phyloP scores from a whole-genome alignment of 2,329 filamentous ascomycete genomes.

The Cladosporium oxysporum region DNA sequence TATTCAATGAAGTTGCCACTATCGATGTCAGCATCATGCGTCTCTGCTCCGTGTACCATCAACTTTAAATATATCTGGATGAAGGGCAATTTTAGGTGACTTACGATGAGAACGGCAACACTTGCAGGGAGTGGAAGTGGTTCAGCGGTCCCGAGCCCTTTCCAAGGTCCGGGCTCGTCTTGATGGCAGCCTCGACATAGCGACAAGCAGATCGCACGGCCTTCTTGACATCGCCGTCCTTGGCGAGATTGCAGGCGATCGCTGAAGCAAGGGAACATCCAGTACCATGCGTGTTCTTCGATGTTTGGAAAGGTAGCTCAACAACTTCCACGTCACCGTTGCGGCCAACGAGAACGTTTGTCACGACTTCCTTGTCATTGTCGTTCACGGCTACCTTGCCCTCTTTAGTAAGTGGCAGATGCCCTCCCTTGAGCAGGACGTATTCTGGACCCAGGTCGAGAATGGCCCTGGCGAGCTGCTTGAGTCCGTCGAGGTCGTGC shows the following conservation, averaged over 20 bases:
- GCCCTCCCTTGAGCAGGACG: constrained; percentile 88
- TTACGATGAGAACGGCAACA: constrained; percentile 67
- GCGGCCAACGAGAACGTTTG: constrained; percentile 68
- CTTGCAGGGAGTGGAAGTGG: constrained; percentile 73
- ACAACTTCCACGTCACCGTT: constrained; percentile 64
- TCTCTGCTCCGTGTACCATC: neutral
- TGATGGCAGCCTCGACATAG: constrained; percentile 73
- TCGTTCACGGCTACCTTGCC: constrained; percentile 59
- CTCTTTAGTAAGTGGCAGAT: constrained; percentile 72
- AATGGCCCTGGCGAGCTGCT: constrained; percentile 66
- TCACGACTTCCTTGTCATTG: constrained; percentile 64
- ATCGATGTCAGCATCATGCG: neutral
- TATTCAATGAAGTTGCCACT: constrained; percentile 80
- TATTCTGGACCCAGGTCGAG: constrained; percentile 71
- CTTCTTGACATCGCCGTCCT: constrained; percentile 56
- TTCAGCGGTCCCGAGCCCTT: constrained; percentile 72
- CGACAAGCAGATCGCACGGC: constrained; percentile 69
- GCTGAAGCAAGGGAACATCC: constrained; percentile 90
- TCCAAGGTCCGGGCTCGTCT: constrained; percentile 63
- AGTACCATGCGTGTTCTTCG: constrained; percentile 87
- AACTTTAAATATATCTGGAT: neutral
- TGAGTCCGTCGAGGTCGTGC: constrained; percentile 64
- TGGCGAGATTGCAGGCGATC: constrained; percentile 71
- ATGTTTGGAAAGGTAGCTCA: constrained; percentile 69
- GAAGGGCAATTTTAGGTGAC: constrained; percentile 26